Evolutionary conservation across 352 stramenopile genomes (phyloP), one percentile per base, ranked within the genome.

Genomic region (Globisporangium camurandrum): DNA sequence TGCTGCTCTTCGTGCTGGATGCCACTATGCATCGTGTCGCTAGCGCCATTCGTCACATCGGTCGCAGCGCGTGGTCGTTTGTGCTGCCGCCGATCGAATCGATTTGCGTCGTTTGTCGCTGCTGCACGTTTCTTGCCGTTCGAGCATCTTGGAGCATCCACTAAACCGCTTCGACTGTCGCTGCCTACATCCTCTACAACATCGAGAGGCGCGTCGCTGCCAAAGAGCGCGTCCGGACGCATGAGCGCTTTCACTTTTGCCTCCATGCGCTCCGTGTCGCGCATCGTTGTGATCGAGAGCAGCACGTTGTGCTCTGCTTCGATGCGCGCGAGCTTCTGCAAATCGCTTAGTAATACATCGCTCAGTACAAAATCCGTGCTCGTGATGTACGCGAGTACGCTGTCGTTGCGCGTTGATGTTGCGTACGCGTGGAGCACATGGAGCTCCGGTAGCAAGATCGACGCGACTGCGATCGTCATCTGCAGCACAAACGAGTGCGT

Each of bases 261-360:
- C 26, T 83, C 65, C 8, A 76, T 65, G 12, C 49, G 41, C 19
- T 74, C 59, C 37, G 62, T 55, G 51, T 87, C 61, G 16, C 70
- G 69, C 3, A 89, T 20, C 19, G 61, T 69, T 26, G 56, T 60
- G 10, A 89, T 17, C 0, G 78, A 87, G 7, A 89, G 58, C 12
- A 86, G n/a, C 14, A 82, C 36, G n/a, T 62, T 58, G 40, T 73
- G 79, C n/a, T 85, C 66, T 5, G 46, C 24, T 24, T 75, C 64
- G 41, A 89, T 57, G 26, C 64, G 67, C 28, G 65, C 48, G 14
- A 84, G 45, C 46, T 67, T 68, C 31, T 70, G 63, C 7, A 89
- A 49, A 59, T 82, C 70, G 14, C n/a, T 28, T 6, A 76, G 34
- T 16, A 81, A 28, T 37, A 20, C 19, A 31, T 72, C 44, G 22